A percentile compares a stretch with the other conserved stretches of the same genome.
Conservation (phyloP, 192 early-diverging fungal species). For the Lobosporangium transversale region DNA sequence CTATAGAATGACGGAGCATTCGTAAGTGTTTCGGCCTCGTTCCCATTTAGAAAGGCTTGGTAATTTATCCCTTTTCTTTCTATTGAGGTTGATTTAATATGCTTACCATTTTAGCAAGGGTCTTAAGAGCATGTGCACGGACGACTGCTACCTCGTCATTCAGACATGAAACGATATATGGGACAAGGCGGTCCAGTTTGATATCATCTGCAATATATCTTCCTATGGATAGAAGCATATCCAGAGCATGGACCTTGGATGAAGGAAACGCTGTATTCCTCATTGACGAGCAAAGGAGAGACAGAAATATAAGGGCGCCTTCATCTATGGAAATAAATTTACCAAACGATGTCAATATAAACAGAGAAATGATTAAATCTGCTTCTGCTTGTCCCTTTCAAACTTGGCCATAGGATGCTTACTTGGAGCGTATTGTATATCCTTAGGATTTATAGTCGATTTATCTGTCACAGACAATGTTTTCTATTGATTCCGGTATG, state of each 20-base stretch:
- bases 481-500: background rate
- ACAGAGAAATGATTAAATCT: background rate
- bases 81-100: background rate
- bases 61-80: too few species aligned
- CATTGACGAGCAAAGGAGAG: constrained; percentile 73
- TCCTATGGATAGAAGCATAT: constrained; percentile 75
- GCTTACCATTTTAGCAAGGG: constrained; percentile 75
- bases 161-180: constrained; percentile 75
- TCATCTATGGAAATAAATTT: constrained; percentile 54
- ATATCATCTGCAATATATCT: constrained; percentile 75
- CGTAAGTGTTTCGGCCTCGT: too few species aligned
- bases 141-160: constrained; percentile 72
- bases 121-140: constrained; percentile 69
- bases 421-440: constrained; percentile 37
- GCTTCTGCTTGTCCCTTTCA: too few species aligned
- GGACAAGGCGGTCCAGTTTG: constrained; percentile 80
- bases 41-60: too few species aligned
- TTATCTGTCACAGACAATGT: constrained; percentile 19
- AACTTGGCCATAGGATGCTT: too few species aligned
- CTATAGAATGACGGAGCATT: too few species aligned
- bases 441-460: constrained; percentile 1
- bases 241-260: constrained; percentile 76
- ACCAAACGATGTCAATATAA: background rate
- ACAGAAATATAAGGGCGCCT: constrained; percentile 74
- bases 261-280: constrained; percentile 76